A percentile compares a stretch with the other conserved stretches of the same genome.
Evolutionary conservation across 495 filamentous ascomycete genomes (phyloP).

Genomic region (Venustampulla echinocandica): DNA sequence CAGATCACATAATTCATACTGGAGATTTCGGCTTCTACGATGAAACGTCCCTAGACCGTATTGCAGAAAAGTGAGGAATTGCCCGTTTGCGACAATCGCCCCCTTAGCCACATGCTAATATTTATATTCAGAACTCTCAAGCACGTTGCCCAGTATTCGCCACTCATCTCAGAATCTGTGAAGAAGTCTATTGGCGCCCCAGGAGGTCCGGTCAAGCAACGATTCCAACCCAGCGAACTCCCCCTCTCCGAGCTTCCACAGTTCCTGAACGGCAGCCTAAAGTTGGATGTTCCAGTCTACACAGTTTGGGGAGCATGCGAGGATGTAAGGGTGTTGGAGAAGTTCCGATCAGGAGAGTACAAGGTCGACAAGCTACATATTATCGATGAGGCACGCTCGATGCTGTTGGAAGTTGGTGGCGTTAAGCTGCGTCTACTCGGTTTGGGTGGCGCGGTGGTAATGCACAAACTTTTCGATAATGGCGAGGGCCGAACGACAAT

Average conservation of each 20-base stretch:
- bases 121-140: slow-evolving; percentile 68
- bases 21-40: slow-evolving; percentile 99
- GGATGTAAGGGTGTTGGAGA: slow-evolving; percentile 95
- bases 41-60: slow-evolving; percentile 87
- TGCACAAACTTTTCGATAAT: slow-evolving; percentile 99
- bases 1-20: slow-evolving; percentile 95
- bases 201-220: slow-evolving; percentile 68
- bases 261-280: slow-evolving; percentile 80
- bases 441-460: slow-evolving; percentile 92
- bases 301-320: slow-evolving; percentile 99
- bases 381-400: slow-evolving; percentile 94
- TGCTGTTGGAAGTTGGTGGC: slow-evolving; percentile 86
- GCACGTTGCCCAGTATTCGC: slow-evolving; percentile 97
- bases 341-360: slow-evolving; percentile 96
- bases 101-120: slow-evolving; percentile 25
- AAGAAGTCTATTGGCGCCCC: slow-evolving; percentile 68
- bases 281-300: slow-evolving; percentile 92
- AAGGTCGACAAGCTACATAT: slow-evolving; percentile 97
- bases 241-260: slow-evolving; percentile 90
- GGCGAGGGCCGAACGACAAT: slow-evolving; percentile 97
- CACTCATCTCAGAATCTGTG: slow-evolving; percentile 74
- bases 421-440: slow-evolving; percentile 94
- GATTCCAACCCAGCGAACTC: slow-evolving; percentile 69
- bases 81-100: slow-evolving; percentile 8
- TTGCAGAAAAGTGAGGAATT: slow-evolving; percentile 88